These are phyloP conservation scores for Fusarium hainanense DNA, from an alignment of 2,329 filamentous ascomycete species.

Conservation along the genomic window DNA sequence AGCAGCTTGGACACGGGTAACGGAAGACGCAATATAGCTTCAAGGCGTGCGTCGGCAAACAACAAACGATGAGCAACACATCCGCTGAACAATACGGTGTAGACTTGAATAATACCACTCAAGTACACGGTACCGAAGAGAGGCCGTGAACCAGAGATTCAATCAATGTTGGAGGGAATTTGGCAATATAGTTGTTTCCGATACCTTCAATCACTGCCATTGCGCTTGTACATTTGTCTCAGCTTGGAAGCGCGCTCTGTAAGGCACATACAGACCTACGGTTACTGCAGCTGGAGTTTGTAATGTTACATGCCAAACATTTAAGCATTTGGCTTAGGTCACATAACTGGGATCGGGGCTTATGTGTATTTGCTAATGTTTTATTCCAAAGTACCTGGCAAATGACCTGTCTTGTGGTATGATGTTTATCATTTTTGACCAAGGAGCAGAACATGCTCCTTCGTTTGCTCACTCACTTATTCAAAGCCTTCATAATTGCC, in stretches of 20 bases:
- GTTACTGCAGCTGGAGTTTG: constrained; percentile 40
- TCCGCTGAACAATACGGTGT: neutral
- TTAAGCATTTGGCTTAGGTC: neutral
- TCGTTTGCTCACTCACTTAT: constrained; percentile 15
- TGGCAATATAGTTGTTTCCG: neutral
- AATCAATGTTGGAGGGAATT: neutral
- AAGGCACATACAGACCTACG: constrained; percentile 23
- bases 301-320: constrained; percentile 19
- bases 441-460: constrained; percentile 12
- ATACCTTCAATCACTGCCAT: constrained; percentile 1
- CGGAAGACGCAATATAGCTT: constrained; percentile 36
- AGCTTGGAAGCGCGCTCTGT: neutral
- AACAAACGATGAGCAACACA: constrained; percentile 14
- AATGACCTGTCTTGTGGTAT: constrained; percentile 16
- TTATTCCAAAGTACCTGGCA: constrained; percentile 21
- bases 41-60: constrained; percentile 31
- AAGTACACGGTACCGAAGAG: neutral
- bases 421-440: constrained; percentile 13
- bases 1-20: constrained; percentile 29
- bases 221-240: constrained; percentile 14
- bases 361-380: constrained; percentile 3
- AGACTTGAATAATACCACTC: neutral
- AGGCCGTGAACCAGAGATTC: neutral
- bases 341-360: neutral
- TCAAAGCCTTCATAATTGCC: neutral